These are phyloP conservation scores for Taphrina confusa DNA, from an alignment of 1,139 yeast genomes.

Conservation along the genomic window DNA sequence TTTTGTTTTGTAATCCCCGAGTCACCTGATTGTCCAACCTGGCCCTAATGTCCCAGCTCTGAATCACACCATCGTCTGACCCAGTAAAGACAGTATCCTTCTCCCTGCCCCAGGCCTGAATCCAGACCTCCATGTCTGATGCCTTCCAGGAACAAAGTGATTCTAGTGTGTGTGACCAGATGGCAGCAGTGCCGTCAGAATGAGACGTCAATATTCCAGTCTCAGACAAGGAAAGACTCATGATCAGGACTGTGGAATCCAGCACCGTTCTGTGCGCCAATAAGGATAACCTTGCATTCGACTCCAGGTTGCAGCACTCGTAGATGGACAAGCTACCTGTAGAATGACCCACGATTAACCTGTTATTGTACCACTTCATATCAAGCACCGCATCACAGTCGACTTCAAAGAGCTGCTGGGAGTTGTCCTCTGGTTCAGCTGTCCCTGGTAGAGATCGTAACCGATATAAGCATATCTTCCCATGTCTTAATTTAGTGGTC, in stretches of 20 bases:
- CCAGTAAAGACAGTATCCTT: constrained; percentile 25
- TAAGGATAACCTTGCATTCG: not conserved
- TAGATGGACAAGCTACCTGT: constrained; percentile 28
- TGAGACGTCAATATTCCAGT: constrained; percentile 17
- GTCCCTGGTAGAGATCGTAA: not conserved
- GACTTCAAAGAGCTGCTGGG: not conserved
- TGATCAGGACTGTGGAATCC: constrained; percentile 16
- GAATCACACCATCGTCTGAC: constrained; percentile 33
- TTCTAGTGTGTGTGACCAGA: constrained; percentile 8
- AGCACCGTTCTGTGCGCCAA: not conserved
- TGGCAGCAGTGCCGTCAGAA: constrained; percentile 26
- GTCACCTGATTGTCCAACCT: not conserved
- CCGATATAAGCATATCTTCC: constrained; percentile 20
- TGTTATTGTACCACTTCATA: constrained; percentile 28
- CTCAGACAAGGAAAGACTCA: constrained; percentile 19
- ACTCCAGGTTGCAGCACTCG: not conserved
- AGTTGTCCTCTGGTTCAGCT: not conserved
- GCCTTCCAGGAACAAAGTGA: not conserved
- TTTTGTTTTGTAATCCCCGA: constrained; percentile 14
- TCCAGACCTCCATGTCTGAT: constrained; percentile 33
- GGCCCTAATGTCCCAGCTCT: constrained; percentile 15
- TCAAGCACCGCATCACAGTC: constrained; percentile 34
- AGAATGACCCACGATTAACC: constrained; percentile 23
- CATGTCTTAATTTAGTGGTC: constrained; percentile 13
- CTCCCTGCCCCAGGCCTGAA: constrained; percentile 19